These are phyloP conservation scores for Angomonas desouzai DNA, from an alignment of 208 protist species.

Conservation along the genomic window DNA sequence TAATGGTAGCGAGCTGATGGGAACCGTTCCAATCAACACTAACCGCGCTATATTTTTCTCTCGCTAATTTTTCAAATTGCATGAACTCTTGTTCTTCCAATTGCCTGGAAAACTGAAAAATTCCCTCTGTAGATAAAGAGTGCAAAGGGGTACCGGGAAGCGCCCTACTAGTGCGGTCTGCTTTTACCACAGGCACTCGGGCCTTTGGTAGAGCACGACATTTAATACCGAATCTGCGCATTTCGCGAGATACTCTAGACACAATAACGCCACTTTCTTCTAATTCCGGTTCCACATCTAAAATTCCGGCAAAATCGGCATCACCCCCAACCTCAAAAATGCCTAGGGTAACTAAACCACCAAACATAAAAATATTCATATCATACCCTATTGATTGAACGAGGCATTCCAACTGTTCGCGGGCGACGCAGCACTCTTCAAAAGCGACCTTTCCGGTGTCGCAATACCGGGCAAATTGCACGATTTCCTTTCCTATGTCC, in stretches of 20 bases:
- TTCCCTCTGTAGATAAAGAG: slow-evolving; percentile 57
- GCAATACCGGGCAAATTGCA: slow-evolving; percentile 47
- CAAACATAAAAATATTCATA: slow-evolving; percentile 85
- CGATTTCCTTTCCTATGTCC: slow-evolving; percentile 49
- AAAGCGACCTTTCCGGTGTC: slow-evolving; percentile 82
- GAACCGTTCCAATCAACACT: slow-evolving; percentile 75
- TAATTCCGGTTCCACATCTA: slow-evolving; percentile 79
- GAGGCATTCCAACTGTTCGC: slow-evolving; percentile 76
- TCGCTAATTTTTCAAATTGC: slow-evolving; percentile 43
- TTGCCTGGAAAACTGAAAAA: slow-evolving; percentile 80
- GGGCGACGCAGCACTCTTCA: slow-evolving; percentile 71
- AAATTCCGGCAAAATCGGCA: slow-evolving; percentile 85
- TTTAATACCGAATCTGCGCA: slow-evolving; percentile 72
- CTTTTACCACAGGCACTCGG: slow-evolving; percentile 82
- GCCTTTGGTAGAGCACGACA: slow-evolving; percentile 64
- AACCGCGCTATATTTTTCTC: slow-evolving; percentile 53
- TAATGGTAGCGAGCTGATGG: slow-evolving; percentile 69
- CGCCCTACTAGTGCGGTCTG: slow-evolving; percentile 68
- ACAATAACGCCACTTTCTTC: slow-evolving; percentile 79
- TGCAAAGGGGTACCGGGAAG: slow-evolving; percentile 75
- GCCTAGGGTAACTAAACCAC: slow-evolving; percentile 70
- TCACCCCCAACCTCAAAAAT: slow-evolving; percentile 84
- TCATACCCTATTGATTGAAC: slow-evolving; percentile 81
- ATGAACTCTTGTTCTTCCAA: slow-evolving; percentile 39
- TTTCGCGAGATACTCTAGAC: slow-evolving; percentile 46